Evolutionary conservation across 2,329 filamentous ascomycete species (phyloP), one percentile per base, ranked within the genome.

Genomic region (Fusarium sp.): DNA sequence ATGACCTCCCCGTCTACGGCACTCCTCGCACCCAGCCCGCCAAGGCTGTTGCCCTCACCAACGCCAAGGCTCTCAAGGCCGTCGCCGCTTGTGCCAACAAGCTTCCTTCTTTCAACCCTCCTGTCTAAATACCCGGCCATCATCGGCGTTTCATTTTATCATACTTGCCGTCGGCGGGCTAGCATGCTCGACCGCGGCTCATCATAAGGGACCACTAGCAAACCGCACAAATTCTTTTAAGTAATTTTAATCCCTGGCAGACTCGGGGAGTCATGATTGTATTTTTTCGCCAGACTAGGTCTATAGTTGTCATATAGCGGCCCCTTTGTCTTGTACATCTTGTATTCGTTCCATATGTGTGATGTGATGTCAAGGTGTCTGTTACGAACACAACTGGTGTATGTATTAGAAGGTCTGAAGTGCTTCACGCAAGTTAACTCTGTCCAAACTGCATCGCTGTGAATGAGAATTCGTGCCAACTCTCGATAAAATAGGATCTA

Each of bases 1-100:
- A 76, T 39, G 70, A 79, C 51, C 78, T 83, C 13, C 81, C 82
- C 38, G 75, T 58, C 36, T 79, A 78, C 45, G 77, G 75, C 30
- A 53, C 71, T 24, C 45, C 71, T 45, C 55, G 65, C 35, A 56
- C 55, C 30, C 73, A 76, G 63, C 57, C 66, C 26, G 76, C 75
- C 36, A 57, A 75, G 65, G 69, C 73, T 42, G 69, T 72, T 20
- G 64, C 64, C 53, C 69, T 69, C 28, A 53, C 69, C 69, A 75
- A 70, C 53, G 47, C 47, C 58, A 66, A 60, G 51, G 72, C 72
- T 13, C 65, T 69, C 65, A 74, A 75, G 69, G 72, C 72, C 18
- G 58, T 75, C 61, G 75, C 60, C 69, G 69, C 62, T 47, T 75
- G 72, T 55, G 69, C 62, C 47, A 53, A 42, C 51, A 72, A 69